phyloP scores from a whole-genome alignment of 169 alveolate genomes.

The Plasmodium cynomolgi region DNA sequence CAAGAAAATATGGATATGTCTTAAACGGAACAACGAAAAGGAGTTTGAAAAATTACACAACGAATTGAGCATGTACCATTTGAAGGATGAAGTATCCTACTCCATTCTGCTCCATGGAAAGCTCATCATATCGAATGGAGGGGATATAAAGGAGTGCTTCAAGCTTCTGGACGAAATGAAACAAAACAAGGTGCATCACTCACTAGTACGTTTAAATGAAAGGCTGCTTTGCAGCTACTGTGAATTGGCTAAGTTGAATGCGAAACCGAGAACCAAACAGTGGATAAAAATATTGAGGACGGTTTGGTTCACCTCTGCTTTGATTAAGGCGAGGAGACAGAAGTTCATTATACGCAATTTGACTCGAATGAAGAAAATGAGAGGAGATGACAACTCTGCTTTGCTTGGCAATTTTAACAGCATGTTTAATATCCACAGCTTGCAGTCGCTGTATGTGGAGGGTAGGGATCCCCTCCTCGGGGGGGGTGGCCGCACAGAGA shows the following conservation, averaged over 20 bases:
- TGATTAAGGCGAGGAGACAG: slow-evolving; percentile 63
- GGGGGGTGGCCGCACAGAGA: neutral
- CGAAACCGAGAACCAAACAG: slow-evolving; percentile 12
- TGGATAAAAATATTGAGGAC: slow-evolving; percentile 56
- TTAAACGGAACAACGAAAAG: slow-evolving; percentile 34
- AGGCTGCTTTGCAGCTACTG: slow-evolving; percentile 23
- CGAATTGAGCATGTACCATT: slow-evolving; percentile 18
- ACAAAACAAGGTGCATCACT: slow-evolving; percentile 22
- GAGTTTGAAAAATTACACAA: slow-evolving; percentile 26
- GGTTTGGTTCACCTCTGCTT: slow-evolving; percentile 65
- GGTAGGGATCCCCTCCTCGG: slow-evolving; percentile 48
- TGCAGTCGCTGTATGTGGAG: slow-evolving; percentile 19
- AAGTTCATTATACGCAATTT: slow-evolving; percentile 16
- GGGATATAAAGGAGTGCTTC: slow-evolving; percentile 16
- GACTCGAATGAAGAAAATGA: slow-evolving; percentile 15
- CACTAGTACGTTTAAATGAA: slow-evolving; percentile 55
- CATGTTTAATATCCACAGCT: slow-evolving; percentile 42
- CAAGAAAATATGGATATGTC: slow-evolving; percentile 40
- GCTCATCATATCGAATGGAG: slow-evolving; percentile 19
- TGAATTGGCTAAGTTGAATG: slow-evolving; percentile 52
- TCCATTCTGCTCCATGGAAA: slow-evolving; percentile 53
- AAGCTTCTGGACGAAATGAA: slow-evolving; percentile 42
- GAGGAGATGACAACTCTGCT: neutral
- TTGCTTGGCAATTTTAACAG: slow-evolving; percentile 30
- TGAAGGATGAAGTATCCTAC: slow-evolving; percentile 69